phyloP scores from a whole-genome alignment of 352 stramenopile species.

The Phytophthora fragariae region DNA sequence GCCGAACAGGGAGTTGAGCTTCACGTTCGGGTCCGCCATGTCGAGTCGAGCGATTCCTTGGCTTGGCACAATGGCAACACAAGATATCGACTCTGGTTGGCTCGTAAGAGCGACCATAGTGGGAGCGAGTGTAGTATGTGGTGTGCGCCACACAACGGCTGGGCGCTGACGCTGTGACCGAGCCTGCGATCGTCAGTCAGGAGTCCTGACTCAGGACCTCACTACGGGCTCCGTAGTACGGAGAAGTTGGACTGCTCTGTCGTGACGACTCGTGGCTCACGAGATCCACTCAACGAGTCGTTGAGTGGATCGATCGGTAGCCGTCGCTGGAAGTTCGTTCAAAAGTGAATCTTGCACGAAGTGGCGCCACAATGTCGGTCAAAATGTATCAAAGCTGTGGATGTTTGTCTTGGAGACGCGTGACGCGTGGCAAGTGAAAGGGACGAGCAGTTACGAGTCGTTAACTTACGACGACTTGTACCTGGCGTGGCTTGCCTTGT shows the following conservation, averaged over 20 bases:
- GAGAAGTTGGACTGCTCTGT: no score
- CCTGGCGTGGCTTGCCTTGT: neutral
- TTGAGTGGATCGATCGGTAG: no score
- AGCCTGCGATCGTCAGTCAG: no score
- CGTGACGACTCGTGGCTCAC: no score
- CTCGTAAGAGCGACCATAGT: slow-evolving; percentile 4
- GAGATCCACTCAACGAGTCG: no score
- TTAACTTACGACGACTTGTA: neutral
- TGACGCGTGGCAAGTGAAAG: neutral
- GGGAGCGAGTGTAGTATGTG: neutral
- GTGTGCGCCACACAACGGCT: neutral
- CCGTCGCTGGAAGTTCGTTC: no score
- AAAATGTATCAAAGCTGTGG: neutral
- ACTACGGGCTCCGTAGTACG: no score
- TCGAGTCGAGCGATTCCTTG: neutral
- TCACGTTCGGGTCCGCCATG: slow-evolving; percentile 56
- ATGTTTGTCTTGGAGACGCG: neutral
- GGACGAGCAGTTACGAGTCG: neutral
- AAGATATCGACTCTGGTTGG: slow-evolving; percentile 27
- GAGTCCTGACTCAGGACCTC: no score
- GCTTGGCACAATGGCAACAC: neutral
- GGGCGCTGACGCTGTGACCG: no score
- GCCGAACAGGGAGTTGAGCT: slow-evolving; percentile 87
- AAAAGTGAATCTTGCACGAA: no score
- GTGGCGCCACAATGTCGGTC: neutral